These are phyloP conservation scores for Protomyces lactucae-debilis DNA, from an alignment of 1,139 yeast species.

Conservation along the genomic window DNA sequence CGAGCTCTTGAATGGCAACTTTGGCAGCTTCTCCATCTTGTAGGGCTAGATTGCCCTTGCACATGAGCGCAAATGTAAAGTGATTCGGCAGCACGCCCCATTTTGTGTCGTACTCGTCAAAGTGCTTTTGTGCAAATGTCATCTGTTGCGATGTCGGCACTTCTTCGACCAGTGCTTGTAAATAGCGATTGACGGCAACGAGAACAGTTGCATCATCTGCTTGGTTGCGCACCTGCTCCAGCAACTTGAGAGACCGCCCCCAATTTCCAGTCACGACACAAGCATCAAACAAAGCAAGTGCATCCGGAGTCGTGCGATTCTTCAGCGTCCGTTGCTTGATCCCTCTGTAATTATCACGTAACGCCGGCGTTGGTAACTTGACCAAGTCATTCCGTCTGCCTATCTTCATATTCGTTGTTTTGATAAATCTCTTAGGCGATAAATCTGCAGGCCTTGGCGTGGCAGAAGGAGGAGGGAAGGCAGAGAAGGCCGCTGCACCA, in stretches of 20 bases:
- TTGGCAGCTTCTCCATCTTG: conserved; percentile 38
- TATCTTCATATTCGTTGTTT: background rate
- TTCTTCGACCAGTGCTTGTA: conserved; percentile 45
- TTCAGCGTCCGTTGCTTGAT: background rate
- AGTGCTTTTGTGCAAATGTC: conserved; percentile 37
- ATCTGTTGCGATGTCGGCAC: conserved; percentile 38
- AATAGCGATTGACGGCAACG: conserved; percentile 50
- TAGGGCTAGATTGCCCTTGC: conserved; percentile 34
- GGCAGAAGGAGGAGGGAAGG: background rate
- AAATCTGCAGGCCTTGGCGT: background rate
- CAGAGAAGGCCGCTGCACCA: background rate
- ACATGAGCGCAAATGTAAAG: conserved; percentile 38
- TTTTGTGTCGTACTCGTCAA: conserved; percentile 35
- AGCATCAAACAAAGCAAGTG: conserved; percentile 56
- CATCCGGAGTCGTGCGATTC: conserved; percentile 9
- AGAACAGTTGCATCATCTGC: conserved; percentile 41
- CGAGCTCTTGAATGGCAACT: conserved; percentile 25
- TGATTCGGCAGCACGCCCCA: conserved; percentile 33
- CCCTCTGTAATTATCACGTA: background rate
- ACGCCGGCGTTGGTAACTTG: background rate
- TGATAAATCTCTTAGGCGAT: background rate
- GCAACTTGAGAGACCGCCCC: conserved; percentile 52
- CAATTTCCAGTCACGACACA: conserved; percentile 64
- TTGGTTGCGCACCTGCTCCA: conserved; percentile 33
- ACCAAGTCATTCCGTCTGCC: background rate